phyloP scores from a whole-genome alignment of 257 asterid genomes.

The Fraxinus americana region DNA sequence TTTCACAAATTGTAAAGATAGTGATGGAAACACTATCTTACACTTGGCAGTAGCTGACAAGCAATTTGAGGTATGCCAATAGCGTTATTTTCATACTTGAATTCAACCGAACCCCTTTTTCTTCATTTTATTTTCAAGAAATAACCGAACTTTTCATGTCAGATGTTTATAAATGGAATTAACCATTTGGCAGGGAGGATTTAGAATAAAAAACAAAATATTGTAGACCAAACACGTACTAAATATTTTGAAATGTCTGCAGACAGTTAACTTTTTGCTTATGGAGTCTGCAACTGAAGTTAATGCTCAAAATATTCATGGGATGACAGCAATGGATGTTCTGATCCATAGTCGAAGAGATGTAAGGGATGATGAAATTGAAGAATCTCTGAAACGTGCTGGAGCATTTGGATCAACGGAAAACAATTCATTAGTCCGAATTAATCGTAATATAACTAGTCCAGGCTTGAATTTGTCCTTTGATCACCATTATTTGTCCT shows the following conservation, averaged over 20 bases:
- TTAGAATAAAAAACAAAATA: neutral
- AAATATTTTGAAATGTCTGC: neutral
- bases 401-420: conserved; percentile 24
- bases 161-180: too few relatives aligned
- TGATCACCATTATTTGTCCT: neutral
- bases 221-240: neutral
- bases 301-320: neutral
- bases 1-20: neutral
- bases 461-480: neutral
- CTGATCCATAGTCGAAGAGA: conserved; percentile 32
- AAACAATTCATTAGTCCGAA: neutral
- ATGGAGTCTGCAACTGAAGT: conserved; percentile 19
- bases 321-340: conserved; percentile 41
- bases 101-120: too few relatives aligned
- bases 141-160: neutral
- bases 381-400: conserved; percentile 28
- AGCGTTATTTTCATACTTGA: too few relatives aligned
- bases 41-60: neutral
- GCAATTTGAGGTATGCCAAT: neutral
- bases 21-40: neutral
- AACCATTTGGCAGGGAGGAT: neutral
- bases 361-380: conserved; percentile 30
- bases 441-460: neutral
- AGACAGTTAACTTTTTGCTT: conserved; percentile 35
- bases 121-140: too few relatives aligned